Evolutionary conservation across 1,284 basidiomycete species (phyloP).

Genomic region (Agroathelia rolfsii): DNA sequence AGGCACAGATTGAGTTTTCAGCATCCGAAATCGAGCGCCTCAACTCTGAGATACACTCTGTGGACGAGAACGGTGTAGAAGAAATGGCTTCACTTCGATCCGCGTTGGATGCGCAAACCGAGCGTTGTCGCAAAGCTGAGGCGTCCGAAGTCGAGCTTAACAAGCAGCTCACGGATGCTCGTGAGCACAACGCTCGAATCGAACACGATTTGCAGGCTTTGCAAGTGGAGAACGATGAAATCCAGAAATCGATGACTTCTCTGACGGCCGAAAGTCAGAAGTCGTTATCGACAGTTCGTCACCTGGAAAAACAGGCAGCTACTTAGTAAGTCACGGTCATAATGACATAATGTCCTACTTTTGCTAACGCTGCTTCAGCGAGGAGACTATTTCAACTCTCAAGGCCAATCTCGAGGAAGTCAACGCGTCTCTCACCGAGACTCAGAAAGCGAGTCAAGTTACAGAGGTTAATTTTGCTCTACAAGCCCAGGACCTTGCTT

Average conservation of each 20-base stretch:
- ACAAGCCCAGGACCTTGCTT: constrained; percentile 52
- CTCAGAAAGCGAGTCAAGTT: constrained; percentile 48
- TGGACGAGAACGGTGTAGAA: constrained; percentile 11
- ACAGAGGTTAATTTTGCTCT: constrained; percentile 57
- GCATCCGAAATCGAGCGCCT: too few species aligned
- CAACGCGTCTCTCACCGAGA: constrained; percentile 32
- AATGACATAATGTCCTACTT: too few species aligned
- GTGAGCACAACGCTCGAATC: constrained; percentile 9
- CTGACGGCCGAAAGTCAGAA: constrained; percentile 58
- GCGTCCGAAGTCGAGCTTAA: constrained; percentile 17
- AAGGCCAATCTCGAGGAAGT: constrained; percentile 37
- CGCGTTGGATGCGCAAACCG: constrained; percentile 16
- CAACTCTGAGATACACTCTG: constrained; percentile 10
- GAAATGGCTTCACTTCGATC: constrained; percentile 13
- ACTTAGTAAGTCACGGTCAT: too few species aligned
- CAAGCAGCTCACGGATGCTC: constrained; percentile 12
- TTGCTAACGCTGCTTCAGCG: constrained; percentile 25
- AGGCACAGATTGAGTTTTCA: constrained; percentile 5
- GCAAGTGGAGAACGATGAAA: constrained; percentile 36
- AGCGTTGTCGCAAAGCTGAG: constrained; percentile 7
- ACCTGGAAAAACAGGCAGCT: constrained; percentile 52
- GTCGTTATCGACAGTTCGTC: constrained; percentile 43
- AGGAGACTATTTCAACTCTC: constrained; percentile 32
- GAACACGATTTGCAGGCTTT: constrained; percentile 21
- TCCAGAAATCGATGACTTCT: constrained; percentile 46